These are phyloP conservation scores for Aureobasidium sp. DNA, from an alignment of 2,329 filamentous ascomycete species.

Conservation along the genomic window DNA sequence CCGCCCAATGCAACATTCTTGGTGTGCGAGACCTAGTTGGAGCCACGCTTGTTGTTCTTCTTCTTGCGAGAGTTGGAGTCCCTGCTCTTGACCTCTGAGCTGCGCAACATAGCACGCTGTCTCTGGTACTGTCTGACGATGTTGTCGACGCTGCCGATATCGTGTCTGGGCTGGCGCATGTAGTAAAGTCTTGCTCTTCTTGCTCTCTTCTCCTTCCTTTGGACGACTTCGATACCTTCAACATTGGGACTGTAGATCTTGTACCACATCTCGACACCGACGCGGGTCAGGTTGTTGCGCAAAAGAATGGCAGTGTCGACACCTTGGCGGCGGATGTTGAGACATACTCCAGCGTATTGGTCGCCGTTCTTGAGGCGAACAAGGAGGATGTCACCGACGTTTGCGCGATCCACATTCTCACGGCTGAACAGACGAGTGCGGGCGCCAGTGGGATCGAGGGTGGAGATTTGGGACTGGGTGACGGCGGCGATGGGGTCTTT, in stretches of 20 bases:
- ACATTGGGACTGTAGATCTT: constrained; percentile 91
- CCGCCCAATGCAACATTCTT: constrained; percentile 9
- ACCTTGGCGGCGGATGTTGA: constrained; percentile 71
- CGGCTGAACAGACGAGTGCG: constrained; percentile 74
- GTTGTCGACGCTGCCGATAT: constrained; percentile 76
- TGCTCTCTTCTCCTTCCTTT: constrained; percentile 74
- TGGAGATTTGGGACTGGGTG: constrained; percentile 57
- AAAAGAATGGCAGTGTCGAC: constrained; percentile 83
- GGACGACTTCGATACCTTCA: constrained; percentile 85
- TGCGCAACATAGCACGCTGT: constrained; percentile 31
- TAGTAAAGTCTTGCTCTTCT: constrained; percentile 83
- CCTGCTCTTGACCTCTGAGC: constrained; percentile 20
- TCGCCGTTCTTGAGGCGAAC: constrained; percentile 79
- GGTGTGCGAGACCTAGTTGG: constrained; percentile 5
- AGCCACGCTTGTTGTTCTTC: constrained; percentile 24
- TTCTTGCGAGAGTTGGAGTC: constrained; percentile 23
- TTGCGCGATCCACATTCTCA: constrained; percentile 67
- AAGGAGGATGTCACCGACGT: constrained; percentile 83
- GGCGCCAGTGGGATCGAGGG: constrained; percentile 76
- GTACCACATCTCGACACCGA: constrained; percentile 94
- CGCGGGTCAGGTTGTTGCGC: constrained; percentile 73
- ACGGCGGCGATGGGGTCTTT: constrained; percentile 62
- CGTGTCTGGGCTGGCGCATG: constrained; percentile 80
- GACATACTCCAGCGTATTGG: constrained; percentile 79
- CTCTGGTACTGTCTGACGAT: constrained; percentile 60